Conservation (phyloP, 1,284 basidiomycete species). For the Trametes versicolor region DNA sequence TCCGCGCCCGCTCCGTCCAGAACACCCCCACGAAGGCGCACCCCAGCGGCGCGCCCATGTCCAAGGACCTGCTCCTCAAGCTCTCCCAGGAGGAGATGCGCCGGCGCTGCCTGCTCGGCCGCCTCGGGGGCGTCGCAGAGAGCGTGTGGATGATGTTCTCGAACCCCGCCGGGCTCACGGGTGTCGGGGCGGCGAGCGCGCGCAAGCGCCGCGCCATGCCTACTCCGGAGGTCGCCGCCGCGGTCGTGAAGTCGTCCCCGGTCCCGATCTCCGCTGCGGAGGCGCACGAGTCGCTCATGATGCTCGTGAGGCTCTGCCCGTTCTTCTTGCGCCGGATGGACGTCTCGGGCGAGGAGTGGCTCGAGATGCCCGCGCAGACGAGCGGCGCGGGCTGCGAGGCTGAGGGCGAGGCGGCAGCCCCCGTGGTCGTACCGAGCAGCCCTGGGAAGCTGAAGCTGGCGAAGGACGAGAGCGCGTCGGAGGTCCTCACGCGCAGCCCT, state of each 20-base stretch:
- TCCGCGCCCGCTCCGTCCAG: conserved; percentile 74
- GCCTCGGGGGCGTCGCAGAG: conserved; percentile 82
- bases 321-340: conserved; percentile 76
- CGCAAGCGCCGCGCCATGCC: conserved; percentile 78
- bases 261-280: conserved; percentile 80
- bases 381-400: conserved; percentile 14
- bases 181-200: conserved; percentile 55
- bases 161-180: conserved; percentile 56
- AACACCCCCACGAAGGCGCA: conserved; percentile 70
- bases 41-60: conserved; percentile 55
- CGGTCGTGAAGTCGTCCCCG: conserved; percentile 79
- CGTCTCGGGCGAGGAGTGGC: conserved; percentile 77
- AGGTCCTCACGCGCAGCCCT: conserved; percentile 73
- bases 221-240: conserved; percentile 66
- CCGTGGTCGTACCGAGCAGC: conserved; percentile 38
- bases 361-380: conserved; percentile 75
- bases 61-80: conserved; percentile 73
- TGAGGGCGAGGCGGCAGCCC: conserved; percentile 24
- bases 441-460: conserved; percentile 46
- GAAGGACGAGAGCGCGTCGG: conserved; percentile 63
- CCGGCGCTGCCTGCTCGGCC: conserved; percentile 75
- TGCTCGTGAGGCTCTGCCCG: conserved; percentile 75
- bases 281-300: conserved; percentile 73
- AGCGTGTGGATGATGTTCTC: conserved; percentile 91
- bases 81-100: conserved; percentile 80